Percentiles rank a stretch among this genome's conserved stretches.
Evolutionary conservation across 1,284 basidiomycete genomes (phyloP).

Genomic region (Testicularia cyperi): DNA sequence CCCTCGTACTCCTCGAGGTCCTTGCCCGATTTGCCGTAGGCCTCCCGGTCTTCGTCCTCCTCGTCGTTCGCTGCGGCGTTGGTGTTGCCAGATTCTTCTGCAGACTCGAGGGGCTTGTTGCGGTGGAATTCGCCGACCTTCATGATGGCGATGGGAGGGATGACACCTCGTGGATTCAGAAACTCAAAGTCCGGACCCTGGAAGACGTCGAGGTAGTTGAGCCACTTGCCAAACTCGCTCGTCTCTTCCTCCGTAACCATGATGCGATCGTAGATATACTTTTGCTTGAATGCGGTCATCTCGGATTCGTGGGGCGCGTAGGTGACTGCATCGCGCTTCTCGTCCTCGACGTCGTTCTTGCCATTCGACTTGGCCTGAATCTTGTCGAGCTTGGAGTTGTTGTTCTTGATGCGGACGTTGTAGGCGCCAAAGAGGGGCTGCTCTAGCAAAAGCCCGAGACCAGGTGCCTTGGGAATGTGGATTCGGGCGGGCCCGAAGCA

Average conservation of each 20-base stretch:
- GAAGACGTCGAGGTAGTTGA: constrained; percentile 58
- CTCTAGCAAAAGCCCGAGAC: constrained; percentile 90
- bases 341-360: constrained; percentile 6
- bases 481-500: constrained; percentile 71
- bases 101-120: constrained; percentile 69
- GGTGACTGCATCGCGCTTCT: constrained; percentile 34
- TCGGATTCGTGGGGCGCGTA: constrained; percentile 18
- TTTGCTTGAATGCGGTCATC: constrained; percentile 56
- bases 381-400: constrained; percentile 8
- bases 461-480: constrained; percentile 92
- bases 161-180: constrained; percentile 61
- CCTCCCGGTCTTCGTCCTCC: constrained; percentile 62
- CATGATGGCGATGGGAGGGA: constrained; percentile 56
- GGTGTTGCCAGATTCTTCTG: constrained; percentile 56
- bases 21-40: constrained; percentile 66
- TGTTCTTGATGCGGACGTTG: constrained; percentile 66
- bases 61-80: constrained; percentile 5
- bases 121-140: constrained; percentile 67
- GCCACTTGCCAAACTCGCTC: constrained; percentile 65
- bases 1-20: constrained; percentile 64
- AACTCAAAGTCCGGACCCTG: constrained; percentile 56
- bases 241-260: constrained; percentile 73
- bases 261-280: constrained; percentile 56
- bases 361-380: background rate
- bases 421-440: constrained; percentile 84